Evolutionary conservation across 805 yeast species (phyloP).

Genomic region (Lachancea meyersii): DNA sequence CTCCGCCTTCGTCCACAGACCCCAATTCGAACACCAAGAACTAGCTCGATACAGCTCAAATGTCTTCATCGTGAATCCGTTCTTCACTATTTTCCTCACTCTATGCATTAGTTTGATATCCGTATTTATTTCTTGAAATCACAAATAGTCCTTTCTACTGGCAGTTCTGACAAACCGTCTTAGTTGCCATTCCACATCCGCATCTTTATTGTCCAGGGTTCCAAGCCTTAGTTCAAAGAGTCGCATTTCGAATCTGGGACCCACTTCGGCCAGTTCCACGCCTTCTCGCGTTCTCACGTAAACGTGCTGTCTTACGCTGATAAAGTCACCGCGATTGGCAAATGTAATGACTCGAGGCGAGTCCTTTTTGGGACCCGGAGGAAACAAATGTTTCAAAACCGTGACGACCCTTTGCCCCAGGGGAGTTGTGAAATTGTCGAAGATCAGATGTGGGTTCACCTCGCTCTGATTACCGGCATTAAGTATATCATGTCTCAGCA

Average conservation of each 20-base stretch:
- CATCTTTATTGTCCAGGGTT: constrained; percentile 89
- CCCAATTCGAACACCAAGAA: too few relatives aligned
- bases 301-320: constrained; percentile 91
- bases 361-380: constrained; percentile 93
- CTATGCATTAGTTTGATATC: background rate
- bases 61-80: background rate
- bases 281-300: constrained; percentile 83
- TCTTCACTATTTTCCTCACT: background rate
- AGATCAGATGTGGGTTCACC: constrained; percentile 87
- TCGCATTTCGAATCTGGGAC: constrained; percentile 98
- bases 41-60: too few relatives aligned
- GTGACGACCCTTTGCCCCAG: constrained; percentile 79
- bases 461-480: constrained; percentile 85
- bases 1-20: too few relatives aligned
- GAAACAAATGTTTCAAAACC: constrained; percentile 81
- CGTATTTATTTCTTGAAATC: constrained; percentile 2
- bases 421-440: constrained; percentile 78
- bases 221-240: constrained; percentile 84
- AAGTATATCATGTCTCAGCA: constrained; percentile 83
- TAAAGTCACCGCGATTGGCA: constrained; percentile 83
- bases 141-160: constrained; percentile 82
- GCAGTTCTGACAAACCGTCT: constrained; percentile 93
- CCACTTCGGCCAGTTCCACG: constrained; percentile 91
- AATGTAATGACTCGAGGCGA: constrained; percentile 89
- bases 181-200: constrained; percentile 96